Evolutionary conservation across 2,329 filamentous ascomycete genomes (phyloP).

Genomic region (Aspergillus luchuensis): DNA sequence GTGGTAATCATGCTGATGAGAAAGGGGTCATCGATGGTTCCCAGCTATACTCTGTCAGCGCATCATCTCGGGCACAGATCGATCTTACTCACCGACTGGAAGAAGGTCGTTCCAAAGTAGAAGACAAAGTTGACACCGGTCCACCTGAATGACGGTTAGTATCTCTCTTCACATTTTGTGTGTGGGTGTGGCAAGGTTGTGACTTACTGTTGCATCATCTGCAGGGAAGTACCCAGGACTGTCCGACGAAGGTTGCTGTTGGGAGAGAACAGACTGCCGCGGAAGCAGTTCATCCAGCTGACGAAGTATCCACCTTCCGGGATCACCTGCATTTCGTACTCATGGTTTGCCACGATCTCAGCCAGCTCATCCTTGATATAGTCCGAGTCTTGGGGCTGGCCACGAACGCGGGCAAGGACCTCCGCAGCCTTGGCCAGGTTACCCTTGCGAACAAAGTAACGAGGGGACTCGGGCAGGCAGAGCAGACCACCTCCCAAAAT

Average conservation of each 20-base stretch:
- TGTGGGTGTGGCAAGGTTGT: slow-evolving; percentile 25
- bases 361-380: slow-evolving; percentile 77
- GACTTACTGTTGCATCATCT: slow-evolving; percentile 73
- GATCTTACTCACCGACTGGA: slow-evolving; percentile 51
- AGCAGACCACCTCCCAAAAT: slow-evolving; percentile 73
- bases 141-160: slow-evolving; percentile 37
- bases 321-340: slow-evolving; percentile 73
- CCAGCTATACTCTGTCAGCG: slow-evolving; percentile 54
- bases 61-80: too few species aligned
- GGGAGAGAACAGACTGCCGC: slow-evolving; percentile 54
- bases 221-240: slow-evolving; percentile 70
- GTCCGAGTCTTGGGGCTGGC: slow-evolving; percentile 70
- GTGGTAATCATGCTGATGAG: slow-evolving; percentile 83
- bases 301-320: slow-evolving; percentile 66
- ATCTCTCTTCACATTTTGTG: too few species aligned
- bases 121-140: slow-evolving; percentile 94
- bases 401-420: slow-evolving; percentile 69
- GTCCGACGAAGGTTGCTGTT: slow-evolving; percentile 65
- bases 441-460: slow-evolving; percentile 81
- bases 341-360: slow-evolving; percentile 86
- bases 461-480: slow-evolving; percentile 79
- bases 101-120: slow-evolving; percentile 83
- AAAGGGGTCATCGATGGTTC: slow-evolving; percentile 76
- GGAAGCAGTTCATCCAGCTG: slow-evolving; percentile 69
- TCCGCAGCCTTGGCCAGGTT: slow-evolving; percentile 65